These are phyloP conservation scores for Staphylotrichum longicolle DNA, from an alignment of 495 filamentous ascomycete genomes.

Conservation along the genomic window DNA sequence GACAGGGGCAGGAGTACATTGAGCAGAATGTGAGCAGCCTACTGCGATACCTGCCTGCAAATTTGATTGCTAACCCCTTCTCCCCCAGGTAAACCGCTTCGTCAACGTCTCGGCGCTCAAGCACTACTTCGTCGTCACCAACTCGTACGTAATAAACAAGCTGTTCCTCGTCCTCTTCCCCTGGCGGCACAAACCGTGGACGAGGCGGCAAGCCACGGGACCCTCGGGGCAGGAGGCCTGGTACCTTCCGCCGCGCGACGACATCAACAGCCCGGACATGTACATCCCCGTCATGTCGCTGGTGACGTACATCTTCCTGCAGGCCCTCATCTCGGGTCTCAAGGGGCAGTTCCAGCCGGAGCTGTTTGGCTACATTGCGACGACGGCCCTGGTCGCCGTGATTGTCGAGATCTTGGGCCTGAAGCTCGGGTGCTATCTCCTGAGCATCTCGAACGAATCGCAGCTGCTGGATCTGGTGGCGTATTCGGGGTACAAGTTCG, in stretches of 20 bases:
- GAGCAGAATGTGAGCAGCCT: constrained; percentile 73
- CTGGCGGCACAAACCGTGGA: constrained; percentile 97
- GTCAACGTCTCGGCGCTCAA: constrained; percentile 89
- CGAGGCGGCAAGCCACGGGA: constrained; percentile 63
- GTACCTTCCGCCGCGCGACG: constrained; percentile 93
- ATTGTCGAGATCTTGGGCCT: constrained; percentile 82
- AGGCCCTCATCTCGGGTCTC: constrained; percentile 83
- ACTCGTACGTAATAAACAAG: constrained; percentile 83
- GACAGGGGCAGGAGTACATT: constrained; percentile 84
- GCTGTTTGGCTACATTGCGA: constrained; percentile 82
- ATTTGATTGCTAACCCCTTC: not conserved
- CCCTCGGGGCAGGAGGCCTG: constrained; percentile 72
- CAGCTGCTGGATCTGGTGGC: constrained; percentile 91
- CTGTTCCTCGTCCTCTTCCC: constrained; percentile 90
- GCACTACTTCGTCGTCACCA: constrained; percentile 97
- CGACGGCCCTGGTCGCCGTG: constrained; percentile 76
- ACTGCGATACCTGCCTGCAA: too few species aligned
- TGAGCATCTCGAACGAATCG: constrained; percentile 81
- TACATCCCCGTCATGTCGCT: constrained; percentile 96
- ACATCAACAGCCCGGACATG: constrained; percentile 98
- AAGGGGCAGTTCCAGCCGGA: constrained; percentile 93
- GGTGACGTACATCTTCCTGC: constrained; percentile 94
- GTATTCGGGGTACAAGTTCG: constrained; percentile 98
- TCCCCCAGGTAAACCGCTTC: constrained; percentile 77
- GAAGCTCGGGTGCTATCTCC: constrained; percentile 88